Evolutionary conservation across 805 yeast genomes (phyloP).

Genomic region (Clavispora vitiphila): DNA sequence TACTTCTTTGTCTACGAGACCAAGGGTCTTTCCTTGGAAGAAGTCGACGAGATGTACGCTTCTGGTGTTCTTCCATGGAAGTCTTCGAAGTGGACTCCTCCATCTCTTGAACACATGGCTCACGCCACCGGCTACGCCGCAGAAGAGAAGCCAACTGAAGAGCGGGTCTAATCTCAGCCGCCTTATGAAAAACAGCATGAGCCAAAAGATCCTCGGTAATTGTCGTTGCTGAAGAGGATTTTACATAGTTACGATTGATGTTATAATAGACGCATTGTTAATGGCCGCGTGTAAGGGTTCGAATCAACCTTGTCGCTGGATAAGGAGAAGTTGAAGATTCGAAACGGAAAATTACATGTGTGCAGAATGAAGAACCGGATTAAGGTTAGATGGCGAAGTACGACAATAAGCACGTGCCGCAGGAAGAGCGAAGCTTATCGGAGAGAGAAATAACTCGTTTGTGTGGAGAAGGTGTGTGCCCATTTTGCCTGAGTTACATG

Average conservation of each 20-base stretch:
- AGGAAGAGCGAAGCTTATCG: too few species aligned
- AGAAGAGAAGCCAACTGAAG: constrained; percentile 1
- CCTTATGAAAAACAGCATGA: background rate
- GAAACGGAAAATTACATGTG: too few species aligned
- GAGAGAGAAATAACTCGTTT: too few species aligned
- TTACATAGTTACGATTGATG: background rate
- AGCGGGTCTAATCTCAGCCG: too few species aligned
- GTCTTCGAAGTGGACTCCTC: constrained; percentile 49
- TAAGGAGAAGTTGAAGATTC: too few species aligned
- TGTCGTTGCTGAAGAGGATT: background rate
- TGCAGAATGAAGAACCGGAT: too few species aligned
- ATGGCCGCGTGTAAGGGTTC: too few species aligned
- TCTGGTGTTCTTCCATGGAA: constrained; percentile 35
- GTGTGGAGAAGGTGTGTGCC: too few species aligned
- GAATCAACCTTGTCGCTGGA: too few species aligned
- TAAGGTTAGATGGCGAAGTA: too few species aligned
- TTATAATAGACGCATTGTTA: background rate
- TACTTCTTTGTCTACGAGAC: constrained; percentile 74
- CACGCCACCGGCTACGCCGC: constrained; percentile 33
- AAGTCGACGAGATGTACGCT: constrained; percentile 67
- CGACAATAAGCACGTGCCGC: too few species aligned
- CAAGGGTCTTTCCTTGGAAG: constrained; percentile 76
- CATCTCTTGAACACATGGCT: constrained; percentile 32
- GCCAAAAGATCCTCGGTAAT: background rate
- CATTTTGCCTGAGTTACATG: too few species aligned